Evolutionary conservation across 1,284 basidiomycete genomes (phyloP), one percentile per base, ranked within the genome.

Genomic region (Ganoderma meredithae): DNA sequence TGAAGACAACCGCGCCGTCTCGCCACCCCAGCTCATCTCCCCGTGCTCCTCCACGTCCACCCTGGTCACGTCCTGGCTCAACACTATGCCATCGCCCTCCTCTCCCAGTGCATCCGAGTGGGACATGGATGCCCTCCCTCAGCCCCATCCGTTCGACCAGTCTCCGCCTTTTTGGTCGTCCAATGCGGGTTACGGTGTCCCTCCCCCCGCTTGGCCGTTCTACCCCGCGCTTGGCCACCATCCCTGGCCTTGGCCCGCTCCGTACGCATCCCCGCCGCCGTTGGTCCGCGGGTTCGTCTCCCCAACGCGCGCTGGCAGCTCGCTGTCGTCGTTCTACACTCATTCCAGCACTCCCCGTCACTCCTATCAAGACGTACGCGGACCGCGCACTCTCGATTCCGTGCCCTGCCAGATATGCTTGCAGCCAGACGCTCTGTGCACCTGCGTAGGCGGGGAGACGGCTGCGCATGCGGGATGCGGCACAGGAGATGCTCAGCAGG

Each of bases 381-480:
- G n/a, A 5, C 5, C 12, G 36, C n/a, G 33, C 19, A 13, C n/a
- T 36, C 19, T 40, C 19, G 36, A 59, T n/a, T n/a, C 19, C 33
- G 19, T 59, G 0, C 56, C 56, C 39, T 59, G 56, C 56, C 56
- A 59, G 33, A 40, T 59, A 12, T 59, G 56, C 22, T 36, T 59
- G 17, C n/a, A 25, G 19, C 22, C 19, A 9, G 27, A 6, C 3
- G 13, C 10, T 3, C 2, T 39, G 10, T 59, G 56, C 56, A 6
- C 22, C 13, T 59, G 56, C 56, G 19, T 0, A 22, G 56, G 56
- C 22, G 56, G 36, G 19, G 36, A 40, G 56, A 36, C 22, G 39
- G 36, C 33, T 59, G 19, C 9, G 15, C 47, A 13, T 69, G 39
- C 47, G 59, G 22, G 27, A 17, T 10, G 40, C 36, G 19, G 43